A percentile compares a stretch with the other conserved stretches of the same genome.
These are phyloP conservation scores for Carallia pectinifolia DNA, from an alignment of 345 rosid species.

Conservation along the genomic window DNA sequence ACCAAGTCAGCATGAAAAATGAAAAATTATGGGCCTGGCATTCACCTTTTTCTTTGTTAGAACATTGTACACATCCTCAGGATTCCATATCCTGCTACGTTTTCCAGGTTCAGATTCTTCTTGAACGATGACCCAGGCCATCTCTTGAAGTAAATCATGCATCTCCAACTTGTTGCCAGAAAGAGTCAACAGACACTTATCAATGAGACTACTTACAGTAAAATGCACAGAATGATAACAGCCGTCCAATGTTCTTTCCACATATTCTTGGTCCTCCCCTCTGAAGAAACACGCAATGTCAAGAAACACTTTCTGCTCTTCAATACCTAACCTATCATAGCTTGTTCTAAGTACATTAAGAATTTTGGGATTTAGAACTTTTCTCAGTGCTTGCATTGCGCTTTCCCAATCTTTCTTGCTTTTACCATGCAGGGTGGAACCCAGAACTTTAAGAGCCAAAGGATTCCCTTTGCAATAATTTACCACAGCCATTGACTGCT, in stretches of 20 bases:
- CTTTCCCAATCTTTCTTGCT: slow-evolving; percentile 4
- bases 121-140: slow-evolving; percentile 5
- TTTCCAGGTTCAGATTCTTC: not conserved
- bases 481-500: not conserved
- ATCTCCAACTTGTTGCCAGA: slow-evolving; percentile 3
- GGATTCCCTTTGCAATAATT: slow-evolving; percentile 5
- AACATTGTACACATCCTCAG: not conserved
- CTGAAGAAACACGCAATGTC: slow-evolving; percentile 18
- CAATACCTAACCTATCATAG: slow-evolving; percentile 5
- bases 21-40: no score
- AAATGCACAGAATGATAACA: not conserved
- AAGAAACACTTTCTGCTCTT: slow-evolving; percentile 17
- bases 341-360: not conserved
- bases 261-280: not conserved
- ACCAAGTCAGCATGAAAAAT: no score
- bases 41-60: slow-evolving; percentile 1
- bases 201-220: not conserved
- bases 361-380: not conserved
- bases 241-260: not conserved
- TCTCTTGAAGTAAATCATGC: slow-evolving; percentile 16
- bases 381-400: not conserved
- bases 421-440: not conserved
- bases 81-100: slow-evolving; percentile 10
- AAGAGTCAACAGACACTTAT: not conserved
- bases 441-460: slow-evolving; percentile 12